These are phyloP conservation scores for Fusarium lateritium DNA, from an alignment of 2,329 filamentous ascomycete species.

Conservation along the genomic window DNA sequence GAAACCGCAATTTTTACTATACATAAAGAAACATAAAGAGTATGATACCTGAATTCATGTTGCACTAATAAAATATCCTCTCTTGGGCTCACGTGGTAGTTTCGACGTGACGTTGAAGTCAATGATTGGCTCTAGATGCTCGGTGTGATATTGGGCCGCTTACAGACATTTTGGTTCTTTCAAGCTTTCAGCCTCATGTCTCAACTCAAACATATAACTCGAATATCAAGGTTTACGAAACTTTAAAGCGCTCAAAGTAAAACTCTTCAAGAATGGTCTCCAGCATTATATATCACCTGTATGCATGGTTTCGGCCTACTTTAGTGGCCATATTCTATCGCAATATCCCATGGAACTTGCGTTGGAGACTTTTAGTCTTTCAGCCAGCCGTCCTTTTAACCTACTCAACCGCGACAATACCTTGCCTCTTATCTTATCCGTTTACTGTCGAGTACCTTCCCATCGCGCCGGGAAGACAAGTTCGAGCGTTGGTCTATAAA, in stretches of 20 bases:
- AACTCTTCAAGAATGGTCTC: slow-evolving; percentile 5
- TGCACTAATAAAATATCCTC: background rate
- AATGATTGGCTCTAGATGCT: background rate
- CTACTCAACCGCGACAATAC: slow-evolving; percentile 54
- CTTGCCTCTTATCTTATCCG: slow-evolving; percentile 55
- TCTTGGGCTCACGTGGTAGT: background rate
- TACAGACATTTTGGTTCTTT: slow-evolving; percentile 1
- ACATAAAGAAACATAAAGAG: background rate
- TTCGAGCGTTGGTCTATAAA: slow-evolving; percentile 57
- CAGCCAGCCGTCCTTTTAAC: slow-evolving; percentile 58
- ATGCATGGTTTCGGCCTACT: slow-evolving; percentile 48
- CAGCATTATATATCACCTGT: slow-evolving; percentile 22
- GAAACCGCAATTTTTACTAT: too few species aligned
- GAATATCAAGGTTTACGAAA: too few species aligned
- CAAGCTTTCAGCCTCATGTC: slow-evolving; percentile 4
- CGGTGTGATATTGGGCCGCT: slow-evolving; percentile 35
- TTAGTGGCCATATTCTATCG: slow-evolving; percentile 55
- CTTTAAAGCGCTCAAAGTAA: too few species aligned
- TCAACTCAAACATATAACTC: background rate
- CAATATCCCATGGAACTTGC: slow-evolving; percentile 55
- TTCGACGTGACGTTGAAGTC: background rate
- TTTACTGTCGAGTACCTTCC: slow-evolving; percentile 55
- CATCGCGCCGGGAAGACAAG: slow-evolving; percentile 43
- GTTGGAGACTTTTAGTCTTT: slow-evolving; percentile 61
- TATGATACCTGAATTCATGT: too few species aligned